phyloP scores from a whole-genome alignment of 2,329 filamentous ascomycete species.

The Malbranchea cinnamomea region DNA sequence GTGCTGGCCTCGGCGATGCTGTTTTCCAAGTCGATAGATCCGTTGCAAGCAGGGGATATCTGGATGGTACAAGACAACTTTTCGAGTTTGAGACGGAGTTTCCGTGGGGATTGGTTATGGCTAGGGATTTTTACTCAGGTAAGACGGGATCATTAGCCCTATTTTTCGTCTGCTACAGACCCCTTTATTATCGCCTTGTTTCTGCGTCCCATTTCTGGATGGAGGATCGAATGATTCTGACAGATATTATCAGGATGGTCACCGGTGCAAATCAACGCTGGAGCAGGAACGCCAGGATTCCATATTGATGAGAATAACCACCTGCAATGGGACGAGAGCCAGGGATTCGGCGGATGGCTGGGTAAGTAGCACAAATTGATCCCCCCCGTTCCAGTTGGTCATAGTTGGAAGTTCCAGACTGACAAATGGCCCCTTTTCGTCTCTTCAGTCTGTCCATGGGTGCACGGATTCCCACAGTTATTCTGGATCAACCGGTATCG shows the following conservation, averaged over 20 bases:
- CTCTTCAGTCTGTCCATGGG: slow-evolving; percentile 28
- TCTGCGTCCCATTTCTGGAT: no score
- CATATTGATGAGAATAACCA: slow-evolving; percentile 12
- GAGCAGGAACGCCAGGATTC: slow-evolving; percentile 18
- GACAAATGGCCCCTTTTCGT: slow-evolving; percentile 1
- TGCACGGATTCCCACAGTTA: slow-evolving; percentile 24
- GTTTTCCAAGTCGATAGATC: slow-evolving; percentile 16
- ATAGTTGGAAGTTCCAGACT: neutral
- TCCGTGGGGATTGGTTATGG: slow-evolving; percentile 19
- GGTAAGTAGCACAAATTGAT: slow-evolving; percentile 16
- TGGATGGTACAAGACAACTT: slow-evolving; percentile 21
- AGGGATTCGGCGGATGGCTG: slow-evolving; percentile 25
- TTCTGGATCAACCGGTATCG: slow-evolving; percentile 21
- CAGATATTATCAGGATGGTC: slow-evolving; percentile 25
- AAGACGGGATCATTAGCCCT: no score
- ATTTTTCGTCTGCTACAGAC: no score
- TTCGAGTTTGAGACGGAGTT: slow-evolving; percentile 17
- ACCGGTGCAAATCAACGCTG: slow-evolving; percentile 21
- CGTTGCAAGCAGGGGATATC: slow-evolving; percentile 15
- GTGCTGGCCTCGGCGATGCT: slow-evolving; percentile 25
- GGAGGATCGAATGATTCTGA: no score
- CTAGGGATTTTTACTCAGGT: slow-evolving; percentile 20
- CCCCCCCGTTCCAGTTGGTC: slow-evolving; percentile 1
- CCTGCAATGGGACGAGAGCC: slow-evolving; percentile 15
- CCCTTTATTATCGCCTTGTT: no score